A percentile compares a stretch with the other conserved stretches of the same genome.
Evolutionary conservation across 495 filamentous ascomycete genomes (phyloP).

Genomic region (Copromyces sp.): DNA sequence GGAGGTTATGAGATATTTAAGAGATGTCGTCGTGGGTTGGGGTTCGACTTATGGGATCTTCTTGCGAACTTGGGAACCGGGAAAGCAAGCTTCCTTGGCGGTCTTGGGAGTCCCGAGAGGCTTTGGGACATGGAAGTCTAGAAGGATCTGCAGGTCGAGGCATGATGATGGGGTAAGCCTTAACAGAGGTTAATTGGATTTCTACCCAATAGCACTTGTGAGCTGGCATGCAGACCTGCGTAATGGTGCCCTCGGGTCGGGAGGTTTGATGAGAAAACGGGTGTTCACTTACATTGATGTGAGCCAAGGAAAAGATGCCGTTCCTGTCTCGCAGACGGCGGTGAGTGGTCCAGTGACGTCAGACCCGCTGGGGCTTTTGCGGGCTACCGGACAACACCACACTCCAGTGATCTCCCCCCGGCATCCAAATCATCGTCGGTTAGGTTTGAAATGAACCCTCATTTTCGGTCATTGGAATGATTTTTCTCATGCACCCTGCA

Average conservation of each 20-base stretch:
- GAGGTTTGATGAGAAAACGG: not conserved
- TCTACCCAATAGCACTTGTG: not conserved
- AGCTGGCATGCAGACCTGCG: not conserved
- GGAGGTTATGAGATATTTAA: not conserved
- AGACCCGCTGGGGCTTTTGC: not conserved
- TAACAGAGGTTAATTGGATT: not conserved
- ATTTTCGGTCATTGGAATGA: not conserved
- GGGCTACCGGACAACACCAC: not conserved
- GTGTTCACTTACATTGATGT: not conserved
- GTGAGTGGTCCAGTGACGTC: not conserved
- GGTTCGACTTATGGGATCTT: not conserved
- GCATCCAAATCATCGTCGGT: not conserved
- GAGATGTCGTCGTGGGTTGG: not conserved
- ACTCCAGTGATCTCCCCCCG: not conserved
- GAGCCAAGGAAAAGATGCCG: not conserved
- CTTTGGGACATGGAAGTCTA: not conserved
- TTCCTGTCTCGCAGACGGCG: not conserved
- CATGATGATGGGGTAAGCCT: not conserved
- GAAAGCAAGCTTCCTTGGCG: not conserved
- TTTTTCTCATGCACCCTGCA: not conserved
- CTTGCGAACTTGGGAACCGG: not conserved
- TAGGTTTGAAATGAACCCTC: not conserved
- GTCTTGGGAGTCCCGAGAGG: not conserved
- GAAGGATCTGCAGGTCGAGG: not conserved
- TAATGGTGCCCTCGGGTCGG: not conserved